These are phyloP conservation scores for Pneumocystis oryctolagi DNA, from an alignment of 1,139 yeast species.

Conservation along the genomic window DNA sequence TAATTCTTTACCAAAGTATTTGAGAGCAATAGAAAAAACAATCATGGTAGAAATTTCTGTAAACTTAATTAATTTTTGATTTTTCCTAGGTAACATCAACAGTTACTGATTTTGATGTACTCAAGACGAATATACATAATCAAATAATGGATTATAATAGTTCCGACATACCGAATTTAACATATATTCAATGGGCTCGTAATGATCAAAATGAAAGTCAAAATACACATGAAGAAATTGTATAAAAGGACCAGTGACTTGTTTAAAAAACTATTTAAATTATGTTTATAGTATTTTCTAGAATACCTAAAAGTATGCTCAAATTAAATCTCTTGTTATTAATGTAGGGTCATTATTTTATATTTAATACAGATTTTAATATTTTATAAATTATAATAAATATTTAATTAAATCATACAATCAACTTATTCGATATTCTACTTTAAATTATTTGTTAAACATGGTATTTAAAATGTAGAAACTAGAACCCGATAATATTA, in stretches of 20 bases:
- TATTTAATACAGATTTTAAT: background rate
- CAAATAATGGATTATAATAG: background rate
- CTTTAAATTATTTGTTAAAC: background rate
- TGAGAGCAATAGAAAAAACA: conserved; percentile 26
- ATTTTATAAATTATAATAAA: background rate
- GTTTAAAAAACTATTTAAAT: background rate
- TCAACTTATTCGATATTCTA: background rate
- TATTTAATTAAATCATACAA: background rate
- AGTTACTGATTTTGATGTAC: background rate
- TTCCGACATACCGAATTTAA: background rate
- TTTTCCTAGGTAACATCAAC: conserved; percentile 1
- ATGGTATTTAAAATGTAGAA: background rate
- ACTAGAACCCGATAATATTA: background rate
- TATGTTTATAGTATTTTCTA: background rate
- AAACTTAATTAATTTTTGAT: background rate
- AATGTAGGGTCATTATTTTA: background rate
- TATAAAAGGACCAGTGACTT: background rate
- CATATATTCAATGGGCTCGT: background rate
- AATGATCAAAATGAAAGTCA: background rate
- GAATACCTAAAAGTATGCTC: background rate
- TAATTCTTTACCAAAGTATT: conserved; percentile 25
- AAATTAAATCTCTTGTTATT: background rate
- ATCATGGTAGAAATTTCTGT: background rate
- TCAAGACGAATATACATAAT: background rate
- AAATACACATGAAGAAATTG: background rate